Evolutionary conservation across 371 early-diverging fungal genomes (phyloP), one percentile per base, ranked within the genome.

Genomic region (Quaeritorhiza haematococci): DNA sequence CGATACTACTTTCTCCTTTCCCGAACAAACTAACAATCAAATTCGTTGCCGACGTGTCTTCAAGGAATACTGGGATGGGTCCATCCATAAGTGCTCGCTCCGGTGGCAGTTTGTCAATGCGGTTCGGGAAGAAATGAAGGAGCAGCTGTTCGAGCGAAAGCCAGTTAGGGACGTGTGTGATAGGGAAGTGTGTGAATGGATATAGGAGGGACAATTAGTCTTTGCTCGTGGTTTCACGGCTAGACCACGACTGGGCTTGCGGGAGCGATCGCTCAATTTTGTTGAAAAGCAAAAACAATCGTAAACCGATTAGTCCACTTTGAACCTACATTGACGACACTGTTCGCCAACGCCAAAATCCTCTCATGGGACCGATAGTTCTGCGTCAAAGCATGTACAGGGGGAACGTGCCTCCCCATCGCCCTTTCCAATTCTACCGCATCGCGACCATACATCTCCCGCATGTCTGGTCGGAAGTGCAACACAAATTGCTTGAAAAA

Each of bases 401-500:
- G 59, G 15, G 28, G 7, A 15, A 42, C 32, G 2, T 44, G 55
- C 6, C 7, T 44, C 29, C 43, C 34, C 13, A 59, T 17, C 13
- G 59, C 43, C 21, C 45, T 5, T 27, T 59, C 55, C 28, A 13
- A 19, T 15, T 52, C 26, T n/a, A 57, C 3, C 33, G 28, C 50
- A 35, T 57, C 58, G 26, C 49, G 34, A 8, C 13, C 24, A 26
- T 57, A 24, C 17, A 34, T 13, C 6, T 52, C 41, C 10, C 43
- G 24, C 13, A 59, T 1, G 2, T 33, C 59, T 56, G 38, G 38
- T 38, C 38, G 38, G n/a, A 38, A 13, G n/a, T 13, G n/a, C 10
- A n/a, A n/a, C 10, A 38, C n/a, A 41, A 55, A 58, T 6, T 60
- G 44, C 10, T 59, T 38, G 28, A n/a, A 62, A 29, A 62, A 32